These are phyloP conservation scores for Funneliformis mosseae DNA, from an alignment of 192 early-diverging fungal genomes.

Conservation along the genomic window DNA sequence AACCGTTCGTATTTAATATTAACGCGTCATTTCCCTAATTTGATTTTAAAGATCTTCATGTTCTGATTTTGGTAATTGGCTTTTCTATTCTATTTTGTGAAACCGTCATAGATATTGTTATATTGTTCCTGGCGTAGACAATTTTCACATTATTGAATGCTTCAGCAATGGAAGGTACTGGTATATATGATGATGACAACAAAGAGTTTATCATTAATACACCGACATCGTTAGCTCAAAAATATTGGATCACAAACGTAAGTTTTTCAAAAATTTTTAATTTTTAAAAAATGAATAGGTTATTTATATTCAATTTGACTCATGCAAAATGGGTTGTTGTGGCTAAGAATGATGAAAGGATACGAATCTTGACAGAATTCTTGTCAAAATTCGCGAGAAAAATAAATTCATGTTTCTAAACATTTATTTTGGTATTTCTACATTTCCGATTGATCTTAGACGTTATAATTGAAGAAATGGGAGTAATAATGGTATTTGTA, in stretches of 20 bases:
- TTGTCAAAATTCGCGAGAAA: constrained; percentile 74
- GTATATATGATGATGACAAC: constrained; percentile 54
- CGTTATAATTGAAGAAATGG: constrained; percentile 77
- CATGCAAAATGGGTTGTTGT: constrained; percentile 68
- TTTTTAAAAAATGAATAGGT: not conserved
- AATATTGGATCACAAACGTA: constrained; percentile 86
- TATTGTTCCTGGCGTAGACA: constrained; percentile 64
- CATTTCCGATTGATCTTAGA: constrained; percentile 37
- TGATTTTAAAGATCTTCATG: too few relatives aligned
- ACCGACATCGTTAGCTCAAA: constrained; percentile 68
- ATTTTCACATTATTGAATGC: constrained; percentile 68
- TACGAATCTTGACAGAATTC: constrained; percentile 77
- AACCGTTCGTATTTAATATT: too few relatives aligned
- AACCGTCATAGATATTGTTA: constrained; percentile 69
- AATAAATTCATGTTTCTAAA: too few relatives aligned
- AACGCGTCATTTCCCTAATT: too few relatives aligned
- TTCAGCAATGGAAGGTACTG: constrained; percentile 80
- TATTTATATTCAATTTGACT: not conserved
- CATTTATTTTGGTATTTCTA: not conserved
- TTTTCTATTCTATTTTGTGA: too few relatives aligned
- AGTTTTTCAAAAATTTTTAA: constrained; percentile 34
- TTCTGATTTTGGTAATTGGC: too few relatives aligned
- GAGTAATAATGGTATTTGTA: constrained; percentile 65
- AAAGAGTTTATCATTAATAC: constrained; percentile 78
- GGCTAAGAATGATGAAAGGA: too few relatives aligned